phyloP scores from a whole-genome alignment of 108 stramenopile species.

The Cyclotella choctawhatcheeana region DNA sequence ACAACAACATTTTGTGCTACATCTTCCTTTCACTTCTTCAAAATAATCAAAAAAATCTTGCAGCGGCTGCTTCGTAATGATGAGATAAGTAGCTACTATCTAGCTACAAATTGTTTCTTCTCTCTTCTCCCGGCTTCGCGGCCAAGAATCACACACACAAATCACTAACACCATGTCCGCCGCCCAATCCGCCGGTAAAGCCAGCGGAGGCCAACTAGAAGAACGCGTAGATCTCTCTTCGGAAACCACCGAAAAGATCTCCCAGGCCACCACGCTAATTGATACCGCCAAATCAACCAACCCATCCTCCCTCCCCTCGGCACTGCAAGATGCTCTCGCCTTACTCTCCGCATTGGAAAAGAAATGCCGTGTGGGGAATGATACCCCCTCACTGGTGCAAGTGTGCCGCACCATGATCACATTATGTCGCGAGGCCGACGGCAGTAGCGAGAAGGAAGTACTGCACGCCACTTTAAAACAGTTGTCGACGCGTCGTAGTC shows the following conservation, averaged over 20 bases:
- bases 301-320: constrained; percentile 28
- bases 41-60: no score
- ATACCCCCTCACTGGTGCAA: constrained; percentile 69
- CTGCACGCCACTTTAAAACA: constrained; percentile 70
- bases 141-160: neutral
- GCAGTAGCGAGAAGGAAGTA: constrained; percentile 46
- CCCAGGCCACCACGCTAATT: constrained; percentile 65
- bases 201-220: constrained; percentile 85
- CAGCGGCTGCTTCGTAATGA: no score
- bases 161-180: constrained; percentile 11
- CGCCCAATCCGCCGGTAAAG: constrained; percentile 60
- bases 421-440: constrained; percentile 59
- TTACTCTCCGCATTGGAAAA: constrained; percentile 84
- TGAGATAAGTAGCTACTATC: neutral
- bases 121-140: neutral
- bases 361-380: constrained; percentile 86
- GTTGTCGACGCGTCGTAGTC: constrained; percentile 73
- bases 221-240: constrained; percentile 81
- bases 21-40: no score
- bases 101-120: neutral
- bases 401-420: constrained; percentile 76
- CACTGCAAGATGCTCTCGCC: constrained; percentile 48
- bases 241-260: constrained; percentile 82
- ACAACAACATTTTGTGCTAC: no score
- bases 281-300: neutral